Conservation (phyloP, 768 basidiomycete species). For the Leccinum pellstonianum region DNA sequence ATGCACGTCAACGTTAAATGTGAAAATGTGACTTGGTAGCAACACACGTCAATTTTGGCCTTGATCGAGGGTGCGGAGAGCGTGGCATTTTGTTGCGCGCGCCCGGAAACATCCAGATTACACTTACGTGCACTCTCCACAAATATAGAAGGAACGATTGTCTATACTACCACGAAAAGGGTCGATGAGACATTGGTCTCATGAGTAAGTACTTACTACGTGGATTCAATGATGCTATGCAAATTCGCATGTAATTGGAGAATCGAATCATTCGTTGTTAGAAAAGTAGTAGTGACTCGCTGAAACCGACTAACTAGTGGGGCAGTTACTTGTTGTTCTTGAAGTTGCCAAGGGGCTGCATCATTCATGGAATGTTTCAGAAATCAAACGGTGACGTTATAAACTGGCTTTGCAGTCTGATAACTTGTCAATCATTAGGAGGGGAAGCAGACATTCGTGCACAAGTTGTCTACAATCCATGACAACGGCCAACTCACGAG, state of each 20-base stretch:
- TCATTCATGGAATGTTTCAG: too few relatives aligned
- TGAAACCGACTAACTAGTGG: too few relatives aligned
- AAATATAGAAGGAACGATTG: neutral
- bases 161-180: slow-evolving; percentile 8
- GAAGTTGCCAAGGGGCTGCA: neutral
- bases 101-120: neutral
- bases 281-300: too few relatives aligned
- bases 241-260: too few relatives aligned
- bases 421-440: neutral
- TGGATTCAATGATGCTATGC: too few relatives aligned
- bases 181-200: slow-evolving; percentile 2
- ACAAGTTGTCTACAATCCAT: slow-evolving; percentile 1
- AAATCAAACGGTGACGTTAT: neutral
- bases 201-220: neutral
- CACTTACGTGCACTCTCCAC: slow-evolving; percentile 21
- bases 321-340: too few relatives aligned
- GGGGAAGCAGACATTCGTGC: neutral
- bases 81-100: slow-evolving; percentile 2
- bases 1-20: neutral
- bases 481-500: slow-evolving; percentile 5
- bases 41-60: neutral
- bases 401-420: neutral
- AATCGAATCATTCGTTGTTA: neutral
- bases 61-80: neutral
- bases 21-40: neutral